Evolutionary conservation across 139 green algal species (phyloP), one percentile per base, ranked within the genome.

Genomic region (Nannochloris sp.): DNA sequence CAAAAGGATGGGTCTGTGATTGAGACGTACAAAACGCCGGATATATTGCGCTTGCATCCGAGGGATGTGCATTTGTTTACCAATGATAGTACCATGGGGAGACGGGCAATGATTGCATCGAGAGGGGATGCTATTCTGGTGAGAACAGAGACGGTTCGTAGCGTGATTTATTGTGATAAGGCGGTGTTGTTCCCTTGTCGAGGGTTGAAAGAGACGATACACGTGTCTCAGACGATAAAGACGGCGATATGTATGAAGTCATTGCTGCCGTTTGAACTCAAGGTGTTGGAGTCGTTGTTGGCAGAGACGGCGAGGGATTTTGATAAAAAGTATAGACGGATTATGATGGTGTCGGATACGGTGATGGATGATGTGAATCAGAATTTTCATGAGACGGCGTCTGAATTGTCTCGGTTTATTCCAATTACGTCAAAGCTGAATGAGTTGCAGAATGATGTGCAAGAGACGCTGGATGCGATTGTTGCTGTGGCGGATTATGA

Each of bases 391-490:
- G 40, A 24, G 18, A 46, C 31, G 12, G 49, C 58, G 9, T 67
- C 51, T 18, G 78, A 84, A 31, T 68, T 84, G 44, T 68, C 83
- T 60, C 67, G 75, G 21, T 43, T 80, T 19, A 54, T 84, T 18
- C 78, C 78, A 57, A 84, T 84, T 19, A 67, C 60, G 7, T 79
- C 74, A 36, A 78, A 75, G 46, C 55, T 84, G 61, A 78, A 64
- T 16, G 78, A 84, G 64, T 37, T 83, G 18, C 72, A 74, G 61
- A 62, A 78, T 29, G 78, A 84, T 51, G 72, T 84, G 31, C 65
- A 75, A 54, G 78, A 83, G 60, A 62, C 70, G 12, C 64, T 78
- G 25, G 64, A 69, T 21, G 67, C 77, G 3, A 74, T 83, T 21
- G 44, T 24, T 11, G 60, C 70, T n/a, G 57, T 75, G 6, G 27